Evolutionary conservation across 202 grass and related monocot genomes (phyloP).

Genomic region (Panicum virgatum): DNA sequence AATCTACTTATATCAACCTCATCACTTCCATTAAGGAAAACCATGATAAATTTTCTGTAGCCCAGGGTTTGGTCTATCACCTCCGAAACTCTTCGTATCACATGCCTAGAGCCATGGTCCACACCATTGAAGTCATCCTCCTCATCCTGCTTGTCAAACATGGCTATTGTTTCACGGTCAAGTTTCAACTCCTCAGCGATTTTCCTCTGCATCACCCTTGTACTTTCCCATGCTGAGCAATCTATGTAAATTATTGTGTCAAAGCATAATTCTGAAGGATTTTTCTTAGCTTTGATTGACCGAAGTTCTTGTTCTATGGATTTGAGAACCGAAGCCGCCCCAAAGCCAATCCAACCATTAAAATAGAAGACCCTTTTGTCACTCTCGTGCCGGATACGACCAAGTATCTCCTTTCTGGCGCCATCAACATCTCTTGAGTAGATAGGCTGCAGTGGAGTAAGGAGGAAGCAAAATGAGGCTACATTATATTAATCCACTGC

Average conservation of each 20-base stretch:
- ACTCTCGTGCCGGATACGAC: accelerated
- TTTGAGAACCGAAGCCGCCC: not conserved
- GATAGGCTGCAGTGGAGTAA: not conserved
- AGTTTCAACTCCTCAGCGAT: not conserved
- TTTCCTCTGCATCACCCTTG: not conserved
- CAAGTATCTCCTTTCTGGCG: accelerated
- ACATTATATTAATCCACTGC: not conserved
- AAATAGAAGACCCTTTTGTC: not conserved
- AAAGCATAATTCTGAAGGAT: not conserved
- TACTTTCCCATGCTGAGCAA: constrained; percentile 10
- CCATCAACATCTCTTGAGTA: accelerated
- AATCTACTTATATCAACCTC: not conserved
- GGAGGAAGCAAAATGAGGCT: not conserved
- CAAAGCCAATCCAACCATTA: not conserved
- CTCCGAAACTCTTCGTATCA: not conserved
- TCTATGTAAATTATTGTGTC: not conserved
- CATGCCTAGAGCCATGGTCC: not conserved
- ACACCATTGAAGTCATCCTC: not conserved
- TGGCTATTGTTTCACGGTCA: not conserved
- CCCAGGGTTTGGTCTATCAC: not conserved
- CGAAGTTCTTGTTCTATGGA: not conserved
- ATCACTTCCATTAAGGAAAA: constrained; percentile 14
- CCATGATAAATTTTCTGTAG: accelerated
- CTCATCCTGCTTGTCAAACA: not conserved
- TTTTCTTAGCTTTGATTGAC: not conserved